A percentile compares a stretch with the other conserved stretches of the same genome.
phyloP scores from a whole-genome alignment of 768 basidiomycete species.

The Lentinus tigrinus region DNA sequence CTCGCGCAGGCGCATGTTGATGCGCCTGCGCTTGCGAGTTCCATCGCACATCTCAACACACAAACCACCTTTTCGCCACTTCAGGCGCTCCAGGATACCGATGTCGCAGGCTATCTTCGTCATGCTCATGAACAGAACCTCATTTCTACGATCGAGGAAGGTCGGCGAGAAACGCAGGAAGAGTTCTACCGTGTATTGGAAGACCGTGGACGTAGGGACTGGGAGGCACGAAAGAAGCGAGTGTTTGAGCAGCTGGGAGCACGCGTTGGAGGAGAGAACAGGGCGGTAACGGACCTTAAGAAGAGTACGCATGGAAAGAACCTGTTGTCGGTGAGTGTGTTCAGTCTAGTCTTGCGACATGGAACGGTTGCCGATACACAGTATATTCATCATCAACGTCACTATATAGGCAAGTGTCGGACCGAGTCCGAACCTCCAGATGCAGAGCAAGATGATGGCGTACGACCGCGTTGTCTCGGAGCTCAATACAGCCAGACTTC shows the following conservation, averaged over 20 bases:
- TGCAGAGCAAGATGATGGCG: constrained; percentile 95
- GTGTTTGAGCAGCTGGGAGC: constrained; percentile 89
- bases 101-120: constrained; percentile 91
- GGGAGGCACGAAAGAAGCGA: constrained; percentile 88
- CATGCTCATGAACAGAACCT: constrained; percentile 94
- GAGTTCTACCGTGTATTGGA: constrained; percentile 83
- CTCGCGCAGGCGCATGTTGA: constrained; percentile 94
- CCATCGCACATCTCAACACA: constrained; percentile 82
- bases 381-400: too few species aligned
- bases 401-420: constrained; percentile 38
- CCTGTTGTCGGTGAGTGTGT: constrained; percentile 47
- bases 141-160: constrained; percentile 91
- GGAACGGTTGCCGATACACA: not conserved
- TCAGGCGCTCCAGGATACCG: constrained; percentile 92
- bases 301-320: constrained; percentile 61
- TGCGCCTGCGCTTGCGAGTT: constrained; percentile 79
- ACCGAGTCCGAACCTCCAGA: constrained; percentile 66
- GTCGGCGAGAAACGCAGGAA: constrained; percentile 78
- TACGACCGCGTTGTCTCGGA: constrained; percentile 84
- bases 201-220: constrained; percentile 71
- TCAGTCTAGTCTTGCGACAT: not conserved
- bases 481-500: constrained; percentile 71
- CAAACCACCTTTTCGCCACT: constrained; percentile 82
- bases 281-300: constrained; percentile 57
- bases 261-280: constrained; percentile 53